Base-by-base conservation (phyloP, 2,329 filamentous ascomycete species). In the Lasiodiplodia citricola region DNA sequence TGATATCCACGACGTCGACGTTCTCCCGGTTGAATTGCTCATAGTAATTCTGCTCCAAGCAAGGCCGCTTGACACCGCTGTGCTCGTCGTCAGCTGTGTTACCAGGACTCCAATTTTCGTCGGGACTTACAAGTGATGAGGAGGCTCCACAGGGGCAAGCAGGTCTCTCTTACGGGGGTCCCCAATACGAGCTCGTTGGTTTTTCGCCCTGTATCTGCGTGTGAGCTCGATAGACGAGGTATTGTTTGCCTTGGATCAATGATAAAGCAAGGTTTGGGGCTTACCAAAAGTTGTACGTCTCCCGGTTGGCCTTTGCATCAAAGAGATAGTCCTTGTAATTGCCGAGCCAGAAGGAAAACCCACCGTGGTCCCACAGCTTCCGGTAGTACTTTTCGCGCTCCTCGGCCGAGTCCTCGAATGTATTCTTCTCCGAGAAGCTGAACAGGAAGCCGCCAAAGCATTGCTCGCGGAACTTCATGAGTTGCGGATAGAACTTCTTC, bases 401-500 rank as follows among this genome's bases (percentile, higher is more conserved):
- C 69, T 83, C 80, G 3, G 79, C 74, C 2, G 71, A 74, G 54
- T 83, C 81, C 25, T 83, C 81, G 60, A 83, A 87, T 0, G 87
- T 88, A 52, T 85, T 83, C 69, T 84, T 85, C 73, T 88, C 81
- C 5, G 80, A 71, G 72, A 83, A 86, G 71, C 87, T 85, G 70
- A 87, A 91, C 6, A 82, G 75, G 74, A 91, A 89, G 0, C 89
- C 88, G 1, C 82, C 85, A 72, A 88, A 90, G 41, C 77, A 86
- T 23, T 75, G 84, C 72, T 85, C 81, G 2, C 88, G 85, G 38
- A 80, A 76, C 38, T 79, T 78, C 74, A 88, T 90, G 2, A 91
- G 79, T n/a, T 77, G 74, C 7, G 80, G 77, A 41, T 83, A 83
- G 44, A 79, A 71, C 41, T 72, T 71, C 72, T 83, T 82, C 16